Conservation (phyloP, 2,329 filamentous ascomycete genomes). For the Madurella mycetomatis region DNA sequence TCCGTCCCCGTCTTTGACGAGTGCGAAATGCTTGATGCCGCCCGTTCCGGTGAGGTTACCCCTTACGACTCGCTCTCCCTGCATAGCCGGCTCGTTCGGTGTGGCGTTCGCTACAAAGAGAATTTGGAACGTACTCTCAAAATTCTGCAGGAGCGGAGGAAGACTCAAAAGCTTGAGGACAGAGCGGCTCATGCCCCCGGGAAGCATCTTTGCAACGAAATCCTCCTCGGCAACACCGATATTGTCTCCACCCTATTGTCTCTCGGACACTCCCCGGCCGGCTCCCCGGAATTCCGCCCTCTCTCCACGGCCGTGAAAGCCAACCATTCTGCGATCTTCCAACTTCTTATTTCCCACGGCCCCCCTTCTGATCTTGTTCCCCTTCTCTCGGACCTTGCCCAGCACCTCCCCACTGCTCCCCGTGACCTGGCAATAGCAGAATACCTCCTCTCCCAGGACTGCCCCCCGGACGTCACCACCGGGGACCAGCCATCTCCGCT, state of each 20-base stretch:
- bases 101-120: slow-evolving; percentile 12
- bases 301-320: slow-evolving; percentile 6
- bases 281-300: slow-evolving; percentile 7
- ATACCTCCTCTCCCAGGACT: neutral
- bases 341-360: neutral
- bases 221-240: slow-evolving; percentile 10
- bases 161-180: neutral
- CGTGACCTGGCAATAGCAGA: slow-evolving; percentile 6
- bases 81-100: slow-evolving; percentile 16
- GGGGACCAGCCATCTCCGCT: slow-evolving; percentile 1
- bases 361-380: neutral
- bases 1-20: slow-evolving; percentile 5
- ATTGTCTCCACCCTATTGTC: slow-evolving; percentile 13
- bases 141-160: slow-evolving; percentile 6
- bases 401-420: slow-evolving; percentile 1
- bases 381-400: slow-evolving; percentile 7
- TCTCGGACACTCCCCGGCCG: slow-evolving; percentile 11
- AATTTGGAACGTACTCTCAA: slow-evolving; percentile 3
- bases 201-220: slow-evolving; percentile 12
- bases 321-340: slow-evolving; percentile 7
- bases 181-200: neutral
- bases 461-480: neutral
- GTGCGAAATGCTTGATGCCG: slow-evolving; percentile 13
- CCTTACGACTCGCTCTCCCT: slow-evolving; percentile 12
- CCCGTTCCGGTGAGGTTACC: slow-evolving; percentile 4